Evolutionary conservation across 108 stramenopile genomes (phyloP), one percentile per base, ranked within the genome.

Genomic region (Conticribra weissflogii): DNA sequence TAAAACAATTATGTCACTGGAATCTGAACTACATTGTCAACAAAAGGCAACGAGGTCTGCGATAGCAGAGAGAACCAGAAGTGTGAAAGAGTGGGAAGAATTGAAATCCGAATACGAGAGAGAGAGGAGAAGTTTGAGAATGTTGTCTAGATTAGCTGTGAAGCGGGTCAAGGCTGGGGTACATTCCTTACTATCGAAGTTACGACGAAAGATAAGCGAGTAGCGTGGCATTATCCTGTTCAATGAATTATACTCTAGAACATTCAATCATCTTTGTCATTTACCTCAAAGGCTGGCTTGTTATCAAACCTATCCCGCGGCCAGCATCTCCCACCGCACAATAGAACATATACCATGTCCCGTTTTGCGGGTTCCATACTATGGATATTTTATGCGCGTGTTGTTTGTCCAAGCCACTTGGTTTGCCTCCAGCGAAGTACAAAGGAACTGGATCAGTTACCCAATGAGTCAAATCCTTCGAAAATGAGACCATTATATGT

Each of bases 401-500:
- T 34, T 73, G 59, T 33, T 68, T 75, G 68, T 79, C 78, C 25
- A 79, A 55, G 32, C 71, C 71, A 41, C 48, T 53, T 19, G 73
- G 67, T 28, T 79, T 63, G 0, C 47, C 73, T 0, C 73, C 78
- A 29, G 78, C 50, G 44, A 25, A 24, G 33, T 79, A 79, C 29
- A 79, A 29, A 21, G 78, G 78, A 8, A 30, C 49, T 14, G 63
- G 32, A 34, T 74, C 72, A n/a, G 51, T 46, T 49, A 62, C 36
- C 78, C 78, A 79, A 56, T 79, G 78, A 50, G 74, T 8, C 50
- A 79, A 66, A 54, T 79, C 73, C 45, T 58, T 74, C 3, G 78
- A 79, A 30, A 62, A 74, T 31, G 78, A 66, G 45, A 74, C 59
- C 78, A 74, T 79, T 44, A 79, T 74, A 34, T 71, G 71, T 27